A percentile compares a stretch with the other conserved stretches of the same genome.
phyloP scores from a whole-genome alignment of 2,329 filamentous ascomycete genomes.

The Dactylellina leptospora region DNA sequence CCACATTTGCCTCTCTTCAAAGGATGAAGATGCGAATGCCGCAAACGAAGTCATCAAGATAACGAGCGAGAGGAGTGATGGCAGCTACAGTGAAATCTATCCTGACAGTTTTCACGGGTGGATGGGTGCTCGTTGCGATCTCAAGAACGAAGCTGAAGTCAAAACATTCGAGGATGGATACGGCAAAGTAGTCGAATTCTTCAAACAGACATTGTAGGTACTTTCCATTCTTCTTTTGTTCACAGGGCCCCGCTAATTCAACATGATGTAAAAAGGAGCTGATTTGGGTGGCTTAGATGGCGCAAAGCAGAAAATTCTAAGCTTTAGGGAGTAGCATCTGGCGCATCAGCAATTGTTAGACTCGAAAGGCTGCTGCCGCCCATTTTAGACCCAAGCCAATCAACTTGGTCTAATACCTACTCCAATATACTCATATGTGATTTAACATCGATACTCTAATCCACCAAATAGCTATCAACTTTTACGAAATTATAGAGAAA shows the following conservation, averaged over 20 bases:
- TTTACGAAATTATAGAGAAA: too few species aligned
- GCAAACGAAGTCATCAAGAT: constrained; percentile 14
- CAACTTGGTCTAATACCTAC: too few species aligned
- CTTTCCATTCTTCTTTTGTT: neutral
- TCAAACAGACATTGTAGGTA: constrained; percentile 41
- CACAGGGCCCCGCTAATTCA: constrained; percentile 1
- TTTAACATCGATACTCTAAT: too few species aligned
- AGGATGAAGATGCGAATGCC: constrained; percentile 11
- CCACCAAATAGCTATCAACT: too few species aligned
- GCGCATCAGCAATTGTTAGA: too few species aligned
- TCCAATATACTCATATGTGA: too few species aligned
- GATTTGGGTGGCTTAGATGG: constrained; percentile 10
- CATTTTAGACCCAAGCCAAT: too few species aligned
- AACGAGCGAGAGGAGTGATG: constrained; percentile 7
- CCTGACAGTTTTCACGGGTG: constrained; percentile 36
- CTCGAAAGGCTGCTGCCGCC: too few species aligned
- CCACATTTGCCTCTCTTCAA: constrained; percentile 39
- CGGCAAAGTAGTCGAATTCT: constrained; percentile 36
- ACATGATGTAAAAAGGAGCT: constrained; percentile 12
- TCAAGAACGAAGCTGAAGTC: constrained; percentile 22
- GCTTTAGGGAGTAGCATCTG: too few species aligned
- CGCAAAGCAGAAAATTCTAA: neutral
- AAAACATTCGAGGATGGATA: constrained; percentile 41
- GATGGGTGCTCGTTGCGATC: constrained; percentile 46
- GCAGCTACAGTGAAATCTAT: constrained; percentile 24